A percentile compares a stretch with the other conserved stretches of the same genome.
phyloP scores from a whole-genome alignment of 495 filamentous ascomycete species.

The Xanthoparmelia taractica region DNA sequence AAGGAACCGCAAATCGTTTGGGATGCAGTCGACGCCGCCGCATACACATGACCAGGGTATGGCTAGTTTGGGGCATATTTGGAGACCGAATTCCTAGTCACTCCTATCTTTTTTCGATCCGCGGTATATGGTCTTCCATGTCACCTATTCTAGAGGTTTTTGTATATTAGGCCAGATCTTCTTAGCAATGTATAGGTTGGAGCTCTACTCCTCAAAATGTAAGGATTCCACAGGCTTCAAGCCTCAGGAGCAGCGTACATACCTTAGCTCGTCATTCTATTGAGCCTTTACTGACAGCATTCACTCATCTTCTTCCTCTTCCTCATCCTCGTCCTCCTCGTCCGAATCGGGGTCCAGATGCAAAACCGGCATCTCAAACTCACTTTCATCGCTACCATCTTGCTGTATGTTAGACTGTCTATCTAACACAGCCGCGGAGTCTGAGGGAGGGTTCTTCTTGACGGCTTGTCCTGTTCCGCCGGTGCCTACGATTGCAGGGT shows the following conservation, averaged over 20 bases:
- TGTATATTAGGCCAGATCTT: neutral
- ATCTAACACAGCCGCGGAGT: neutral
- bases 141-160: neutral
- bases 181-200: neutral
- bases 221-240: neutral
- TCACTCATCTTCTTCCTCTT: constrained; percentile 14
- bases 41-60: neutral
- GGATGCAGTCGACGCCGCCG: neutral
- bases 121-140: neutral
- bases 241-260: neutral
- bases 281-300: neutral
- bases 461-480: neutral
- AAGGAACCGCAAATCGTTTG: neutral
- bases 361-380: constrained; percentile 43
- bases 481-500: neutral
- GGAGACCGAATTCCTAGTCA: neutral
- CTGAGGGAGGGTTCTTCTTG: neutral
- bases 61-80: neutral
- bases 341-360: constrained; percentile 40
- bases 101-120: neutral
- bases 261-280: neutral
- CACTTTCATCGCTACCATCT: constrained; percentile 38
- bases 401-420: neutral
- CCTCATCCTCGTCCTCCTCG: constrained; percentile 24
- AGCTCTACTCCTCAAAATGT: neutral